These are phyloP conservation scores for Santalum album DNA, from an alignment of 164 flowering plant species.

Conservation along the genomic window DNA sequence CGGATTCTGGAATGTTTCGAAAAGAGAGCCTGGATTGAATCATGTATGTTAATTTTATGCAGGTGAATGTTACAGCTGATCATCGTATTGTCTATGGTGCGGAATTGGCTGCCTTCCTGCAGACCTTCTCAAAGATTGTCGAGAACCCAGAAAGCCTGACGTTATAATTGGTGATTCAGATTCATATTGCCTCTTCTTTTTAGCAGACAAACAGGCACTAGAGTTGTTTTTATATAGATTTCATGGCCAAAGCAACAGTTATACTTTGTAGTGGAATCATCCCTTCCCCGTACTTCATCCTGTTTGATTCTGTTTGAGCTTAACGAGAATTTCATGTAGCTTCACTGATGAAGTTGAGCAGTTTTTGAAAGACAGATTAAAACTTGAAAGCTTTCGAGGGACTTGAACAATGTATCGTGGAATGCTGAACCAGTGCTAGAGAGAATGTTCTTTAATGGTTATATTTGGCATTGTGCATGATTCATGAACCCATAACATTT, in stretches of 20 bases:
- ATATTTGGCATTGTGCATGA: no score
- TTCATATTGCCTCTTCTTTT: constrained; percentile 4
- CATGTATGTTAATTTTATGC: constrained; percentile 15
- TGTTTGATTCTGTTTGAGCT: no score
- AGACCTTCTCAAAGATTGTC: constrained; percentile 77
- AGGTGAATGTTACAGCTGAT: constrained; percentile 96
- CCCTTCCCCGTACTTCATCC: constrained; percentile 6
- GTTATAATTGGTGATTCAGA: constrained; percentile 30
- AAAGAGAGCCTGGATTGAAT: constrained; percentile 1
- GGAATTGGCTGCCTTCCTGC: constrained; percentile 87
- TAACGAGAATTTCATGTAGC: no score
- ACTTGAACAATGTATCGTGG: no score
- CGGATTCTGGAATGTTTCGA: no score
- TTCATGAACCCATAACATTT: no score
- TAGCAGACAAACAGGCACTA: background rate
- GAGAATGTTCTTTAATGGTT: no score
- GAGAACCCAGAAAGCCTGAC: constrained; percentile 86
- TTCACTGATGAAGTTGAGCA: no score
- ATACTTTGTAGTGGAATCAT: background rate
- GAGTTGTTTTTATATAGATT: background rate
- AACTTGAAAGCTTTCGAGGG: no score
- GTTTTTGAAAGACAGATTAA: no score
- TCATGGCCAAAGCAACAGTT: background rate
- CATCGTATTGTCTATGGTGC: constrained; percentile 87
- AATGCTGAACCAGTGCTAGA: no score